Conservation (phyloP, 345 rosid species). For the Camelina neglecta region DNA sequence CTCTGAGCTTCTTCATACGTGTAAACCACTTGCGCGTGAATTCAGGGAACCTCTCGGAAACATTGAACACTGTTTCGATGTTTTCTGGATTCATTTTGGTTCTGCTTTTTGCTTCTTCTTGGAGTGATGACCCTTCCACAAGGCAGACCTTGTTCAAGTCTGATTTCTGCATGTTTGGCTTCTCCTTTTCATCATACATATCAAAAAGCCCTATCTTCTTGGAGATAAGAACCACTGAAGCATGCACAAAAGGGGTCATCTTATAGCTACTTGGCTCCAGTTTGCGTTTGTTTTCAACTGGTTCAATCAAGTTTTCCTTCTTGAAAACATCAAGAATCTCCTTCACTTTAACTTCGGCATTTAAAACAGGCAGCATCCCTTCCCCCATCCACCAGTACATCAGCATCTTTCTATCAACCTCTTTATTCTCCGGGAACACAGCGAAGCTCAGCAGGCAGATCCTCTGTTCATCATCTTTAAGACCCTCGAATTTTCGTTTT, state of each 20-base stretch:
- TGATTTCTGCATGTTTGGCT: slow-evolving; percentile 11
- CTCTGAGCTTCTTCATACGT: background rate
- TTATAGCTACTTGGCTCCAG: slow-evolving; percentile 40
- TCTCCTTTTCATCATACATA: slow-evolving; percentile 19
- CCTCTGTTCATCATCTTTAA: background rate
- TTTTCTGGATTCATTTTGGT: too few species aligned
- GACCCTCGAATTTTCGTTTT: too few species aligned
- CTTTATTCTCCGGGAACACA: slow-evolving; percentile 54
- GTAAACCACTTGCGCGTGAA: slow-evolving; percentile 10
- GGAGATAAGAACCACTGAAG: slow-evolving; percentile 47
- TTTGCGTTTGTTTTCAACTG: slow-evolving; percentile 41
- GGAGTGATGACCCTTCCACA: slow-evolving; percentile 30
- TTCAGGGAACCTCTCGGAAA: too few species aligned
- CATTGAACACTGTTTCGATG: too few species aligned
- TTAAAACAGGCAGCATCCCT: slow-evolving; percentile 5
- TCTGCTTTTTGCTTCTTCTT: too few species aligned
- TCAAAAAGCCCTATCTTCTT: background rate
- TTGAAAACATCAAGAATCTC: slow-evolving; percentile 32
- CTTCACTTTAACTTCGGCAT: slow-evolving; percentile 10
- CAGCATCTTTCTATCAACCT: slow-evolving; percentile 51
- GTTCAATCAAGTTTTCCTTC: slow-evolving; percentile 43
- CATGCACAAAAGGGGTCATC: slow-evolving; percentile 52
- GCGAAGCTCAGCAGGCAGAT: slow-evolving; percentile 53
- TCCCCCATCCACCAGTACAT: slow-evolving; percentile 69
- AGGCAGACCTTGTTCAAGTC: slow-evolving; percentile 44